Evolutionary conservation across 2,329 filamentous ascomycete species (phyloP).

Genomic region (Xylariaceae sp.): DNA sequence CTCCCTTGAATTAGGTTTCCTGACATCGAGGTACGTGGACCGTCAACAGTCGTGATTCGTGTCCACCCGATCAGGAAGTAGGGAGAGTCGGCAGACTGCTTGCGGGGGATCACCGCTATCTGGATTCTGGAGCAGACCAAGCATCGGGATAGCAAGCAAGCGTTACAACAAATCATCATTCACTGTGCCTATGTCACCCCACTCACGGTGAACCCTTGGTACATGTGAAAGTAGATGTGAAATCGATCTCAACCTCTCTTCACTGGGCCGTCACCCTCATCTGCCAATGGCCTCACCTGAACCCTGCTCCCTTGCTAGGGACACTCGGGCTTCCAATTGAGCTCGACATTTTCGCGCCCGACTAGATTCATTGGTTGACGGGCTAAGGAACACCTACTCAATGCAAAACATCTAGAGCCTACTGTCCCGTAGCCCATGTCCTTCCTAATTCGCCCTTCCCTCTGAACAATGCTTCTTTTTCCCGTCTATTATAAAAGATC

Average conservation of each 20-base stretch:
- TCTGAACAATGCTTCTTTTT: conserved; percentile 12
- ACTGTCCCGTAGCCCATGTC: conserved; percentile 19
- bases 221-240: neutral
- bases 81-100: neutral
- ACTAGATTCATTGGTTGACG: conserved; percentile 31
- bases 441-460: conserved; percentile 8
- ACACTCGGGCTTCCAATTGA: conserved; percentile 24
- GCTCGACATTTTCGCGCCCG: conserved; percentile 31
- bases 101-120: neutral
- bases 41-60: conserved; percentile 30
- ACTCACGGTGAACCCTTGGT: conserved; percentile 7
- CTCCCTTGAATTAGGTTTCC: conserved; percentile 20
- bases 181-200: conserved; percentile 5
- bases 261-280: conserved; percentile 18
- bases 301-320: conserved; percentile 18
- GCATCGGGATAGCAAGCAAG: neutral
- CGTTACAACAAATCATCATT: conserved; percentile 1
- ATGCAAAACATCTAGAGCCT: conserved; percentile 29
- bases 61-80: conserved; percentile 13
- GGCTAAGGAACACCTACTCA: conserved; percentile 23
- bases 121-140: conserved; percentile 2
- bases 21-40: conserved; percentile 28
- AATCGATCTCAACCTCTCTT: conserved; percentile 9
- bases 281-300: conserved; percentile 19
- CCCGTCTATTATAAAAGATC: conserved; percentile 27